Base-by-base conservation (phyloP, 2,329 filamentous ascomycete species). In the Thielaviopsis euricoi region DNA sequence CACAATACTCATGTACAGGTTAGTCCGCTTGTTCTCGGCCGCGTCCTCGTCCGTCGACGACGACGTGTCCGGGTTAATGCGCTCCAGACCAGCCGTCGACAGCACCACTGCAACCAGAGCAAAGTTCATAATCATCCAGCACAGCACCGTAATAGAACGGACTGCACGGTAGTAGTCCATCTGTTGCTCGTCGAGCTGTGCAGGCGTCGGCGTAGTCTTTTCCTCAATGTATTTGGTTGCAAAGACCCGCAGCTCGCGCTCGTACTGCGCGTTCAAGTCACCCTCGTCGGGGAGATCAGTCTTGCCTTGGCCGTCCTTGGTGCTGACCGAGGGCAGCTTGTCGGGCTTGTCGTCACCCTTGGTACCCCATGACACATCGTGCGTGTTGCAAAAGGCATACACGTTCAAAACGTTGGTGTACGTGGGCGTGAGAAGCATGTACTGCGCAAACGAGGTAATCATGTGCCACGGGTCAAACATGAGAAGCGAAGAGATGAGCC, bases 391-490 rank as follows among this genome's bases (percentile, higher is more conserved):
- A 81, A 96, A 98, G 61, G 93, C 89, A 73, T 98, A 98, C 56
- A 98, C 89, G 80, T 95, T 97, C 67, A 98, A 85, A 64, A 98
- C 93, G 78, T 98, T 98, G 83, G 95, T 91, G 74, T 96, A 98
- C 15, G 89, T 94, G 13, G 91, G 95, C 81, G 93, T 93, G 68
- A 96, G 82, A 60, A 95, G 74, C 66, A 97, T 77, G 70, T 98
- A 98, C 68, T 87, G 83, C n/a, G 86, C 86, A 81, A 95, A 98
- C 3, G 91, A 97, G 68, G 91, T 93, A 77, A 98, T 95, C 93
- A 98, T 97, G 73, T 98, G 93, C 91, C 93, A 98, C 3, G 93
- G 93, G 69, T 98, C 93, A 70, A 97, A 83, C 83, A 97, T 97
- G 64, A 98, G 76, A 63, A 98, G 77, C 9, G 89, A 95, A 0